phyloP scores from a whole-genome alignment of 306 rosid genomes.

The Malus fusca region DNA sequence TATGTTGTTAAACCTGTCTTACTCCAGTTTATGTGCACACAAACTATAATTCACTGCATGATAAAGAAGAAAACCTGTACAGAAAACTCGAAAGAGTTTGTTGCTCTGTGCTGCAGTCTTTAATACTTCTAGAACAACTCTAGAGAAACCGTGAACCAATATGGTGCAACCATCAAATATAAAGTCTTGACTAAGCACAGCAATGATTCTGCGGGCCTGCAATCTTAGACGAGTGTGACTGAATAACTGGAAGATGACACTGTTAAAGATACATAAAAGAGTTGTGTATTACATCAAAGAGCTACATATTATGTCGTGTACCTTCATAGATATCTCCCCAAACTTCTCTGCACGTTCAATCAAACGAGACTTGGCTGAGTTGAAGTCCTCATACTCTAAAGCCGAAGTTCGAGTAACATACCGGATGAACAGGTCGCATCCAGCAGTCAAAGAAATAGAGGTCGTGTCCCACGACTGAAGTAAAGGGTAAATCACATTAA shows the following conservation, averaged over 20 bases:
- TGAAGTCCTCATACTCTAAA: conserved; percentile 80
- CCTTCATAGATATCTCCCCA: conserved; percentile 90
- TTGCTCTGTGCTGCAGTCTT: conserved; percentile 75
- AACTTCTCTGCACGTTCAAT: conserved; percentile 97
- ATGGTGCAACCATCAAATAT: conserved; percentile 88
- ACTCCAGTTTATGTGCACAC: neutral
- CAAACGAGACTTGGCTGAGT: conserved; percentile 77
- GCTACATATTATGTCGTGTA: neutral
- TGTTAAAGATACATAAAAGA: neutral
- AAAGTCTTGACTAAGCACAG: conserved; percentile 91
- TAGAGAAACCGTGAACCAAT: conserved; percentile 88
- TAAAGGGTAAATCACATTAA: neutral
- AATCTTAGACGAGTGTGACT: conserved; percentile 5
- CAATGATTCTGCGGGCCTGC: conserved; percentile 85
- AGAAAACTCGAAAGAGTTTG: conserved; percentile 76
- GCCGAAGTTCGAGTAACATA: conserved; percentile 92
- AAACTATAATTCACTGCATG: neutral
- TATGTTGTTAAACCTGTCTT: neutral
- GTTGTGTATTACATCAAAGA: neutral
- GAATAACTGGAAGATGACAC: neutral
- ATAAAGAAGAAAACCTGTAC: conserved; percentile 56
- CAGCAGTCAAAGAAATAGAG: conserved; percentile 88
- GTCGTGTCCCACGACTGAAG: conserved; percentile 81
- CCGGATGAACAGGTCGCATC: conserved; percentile 84
- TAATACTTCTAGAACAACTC: conserved; percentile 80